Conservation (phyloP, 2,329 filamentous ascomycete genomes). For the Beauveria rudraprayagi region DNA sequence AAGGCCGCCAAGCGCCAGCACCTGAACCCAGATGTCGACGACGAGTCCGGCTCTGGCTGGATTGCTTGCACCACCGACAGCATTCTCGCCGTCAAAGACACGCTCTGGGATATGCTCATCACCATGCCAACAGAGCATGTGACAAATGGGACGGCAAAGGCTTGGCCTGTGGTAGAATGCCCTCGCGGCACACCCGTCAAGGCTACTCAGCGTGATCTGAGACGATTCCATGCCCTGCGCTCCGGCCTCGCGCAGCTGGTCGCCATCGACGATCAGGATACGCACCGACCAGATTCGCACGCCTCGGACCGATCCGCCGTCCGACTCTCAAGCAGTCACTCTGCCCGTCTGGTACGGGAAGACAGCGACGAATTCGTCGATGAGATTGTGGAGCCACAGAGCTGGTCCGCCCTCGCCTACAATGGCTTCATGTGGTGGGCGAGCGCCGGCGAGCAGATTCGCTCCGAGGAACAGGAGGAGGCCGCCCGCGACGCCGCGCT, state of each 20-base stretch:
- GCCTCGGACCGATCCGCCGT: constrained; percentile 19
- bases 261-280: constrained; percentile 16
- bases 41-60: constrained; percentile 60
- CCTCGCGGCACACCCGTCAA: constrained; percentile 59
- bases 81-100: constrained; percentile 77
- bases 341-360: constrained; percentile 22
- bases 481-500: constrained; percentile 45
- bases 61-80: constrained; percentile 94
- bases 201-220: constrained; percentile 83
- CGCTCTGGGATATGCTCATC: constrained; percentile 83
- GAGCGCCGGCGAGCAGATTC: constrained; percentile 65
- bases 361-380: constrained; percentile 44
- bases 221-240: constrained; percentile 65
- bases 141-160: constrained; percentile 47
- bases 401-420: constrained; percentile 70
- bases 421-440: constrained; percentile 87
- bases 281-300: constrained; percentile 21
- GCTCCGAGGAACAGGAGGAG: constrained; percentile 53
- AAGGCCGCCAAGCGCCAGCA: constrained; percentile 34
- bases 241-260: constrained; percentile 49
- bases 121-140: constrained; percentile 63
- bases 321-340: constrained; percentile 21
- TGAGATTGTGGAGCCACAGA: constrained; percentile 52
- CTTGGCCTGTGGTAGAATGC: constrained; percentile 70
- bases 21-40: constrained; percentile 31